Conservation (phyloP, 352 stramenopile genomes). For the Pythium biforme region DNA sequence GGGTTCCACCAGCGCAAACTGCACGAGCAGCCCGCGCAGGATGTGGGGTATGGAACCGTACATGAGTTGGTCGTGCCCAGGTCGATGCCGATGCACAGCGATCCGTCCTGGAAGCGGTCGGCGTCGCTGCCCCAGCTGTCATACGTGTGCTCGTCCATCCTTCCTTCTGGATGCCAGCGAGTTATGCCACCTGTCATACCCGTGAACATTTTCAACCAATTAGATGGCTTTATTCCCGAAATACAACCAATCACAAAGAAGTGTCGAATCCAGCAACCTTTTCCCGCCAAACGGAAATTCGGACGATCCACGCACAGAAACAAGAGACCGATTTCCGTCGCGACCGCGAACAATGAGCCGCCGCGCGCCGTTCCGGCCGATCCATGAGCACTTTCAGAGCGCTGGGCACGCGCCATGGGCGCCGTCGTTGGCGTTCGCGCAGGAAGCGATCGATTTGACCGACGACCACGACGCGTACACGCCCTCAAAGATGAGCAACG, state of each 20-base stretch:
- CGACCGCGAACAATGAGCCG: slow-evolving; percentile 19
- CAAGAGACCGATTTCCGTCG: too few species aligned
- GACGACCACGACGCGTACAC: slow-evolving; percentile 35
- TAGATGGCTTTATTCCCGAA: not conserved
- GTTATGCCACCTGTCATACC: not conserved
- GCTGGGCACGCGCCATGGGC: slow-evolving; percentile 21
- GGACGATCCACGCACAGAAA: too few species aligned
- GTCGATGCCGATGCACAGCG: slow-evolving; percentile 97
- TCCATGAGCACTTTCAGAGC: slow-evolving; percentile 60
- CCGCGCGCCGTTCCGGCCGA: slow-evolving; percentile 39
- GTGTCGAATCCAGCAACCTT: too few species aligned
- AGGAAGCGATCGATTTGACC: slow-evolving; percentile 39
- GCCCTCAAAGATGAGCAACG: slow-evolving; percentile 5
- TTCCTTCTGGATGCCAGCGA: too few species aligned
- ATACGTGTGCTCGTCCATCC: slow-evolving; percentile 44
- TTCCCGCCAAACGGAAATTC: not conserved
- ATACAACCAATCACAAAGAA: not conserved
- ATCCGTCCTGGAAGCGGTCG: slow-evolving; percentile 70
- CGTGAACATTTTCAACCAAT: slow-evolving; percentile 11
- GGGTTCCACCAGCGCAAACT: not conserved
- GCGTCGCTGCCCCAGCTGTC: slow-evolving; percentile 74
- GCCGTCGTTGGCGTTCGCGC: too few species aligned
- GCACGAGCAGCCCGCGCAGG: not conserved
- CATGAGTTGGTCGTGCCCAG: slow-evolving; percentile 99
- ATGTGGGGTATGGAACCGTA: slow-evolving; percentile 24